These are phyloP conservation scores for Gracilaria vermiculophylla DNA, from an alignment of 23 red algal species.

Conservation along the genomic window DNA sequence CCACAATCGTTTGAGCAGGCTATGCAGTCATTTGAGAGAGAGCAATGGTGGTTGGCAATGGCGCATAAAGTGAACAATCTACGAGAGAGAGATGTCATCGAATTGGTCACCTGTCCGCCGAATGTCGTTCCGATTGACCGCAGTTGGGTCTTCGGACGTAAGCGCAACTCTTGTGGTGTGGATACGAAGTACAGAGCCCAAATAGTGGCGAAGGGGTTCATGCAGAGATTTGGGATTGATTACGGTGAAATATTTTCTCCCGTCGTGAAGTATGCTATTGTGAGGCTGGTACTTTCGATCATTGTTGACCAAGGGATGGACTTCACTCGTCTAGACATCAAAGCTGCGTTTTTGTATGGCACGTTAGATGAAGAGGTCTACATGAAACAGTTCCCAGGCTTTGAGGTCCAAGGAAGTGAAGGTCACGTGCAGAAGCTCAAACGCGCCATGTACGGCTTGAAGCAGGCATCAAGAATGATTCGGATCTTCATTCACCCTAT, in stretches of 20 bases:
- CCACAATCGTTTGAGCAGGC: neutral
- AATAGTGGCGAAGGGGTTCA: conserved; percentile 57
- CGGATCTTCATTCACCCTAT: neutral
- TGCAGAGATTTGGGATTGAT: conserved; percentile 13
- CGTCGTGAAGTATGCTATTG: conserved; percentile 13
- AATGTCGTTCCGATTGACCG: neutral
- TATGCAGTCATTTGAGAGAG: neutral
- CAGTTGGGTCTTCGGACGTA: conserved; percentile 25
- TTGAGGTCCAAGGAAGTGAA: neutral
- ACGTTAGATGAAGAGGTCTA: neutral
- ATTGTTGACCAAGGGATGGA: neutral
- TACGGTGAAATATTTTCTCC: conserved; percentile 43
- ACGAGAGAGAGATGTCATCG: neutral
- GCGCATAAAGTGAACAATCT: neutral
- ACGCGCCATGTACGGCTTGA: conserved; percentile 32
- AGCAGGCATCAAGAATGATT: conserved; percentile 21
- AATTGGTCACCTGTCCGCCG: neutral
- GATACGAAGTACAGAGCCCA: conserved; percentile 24
- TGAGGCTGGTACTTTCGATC: neutral
- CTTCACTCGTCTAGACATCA: conserved; percentile 22
- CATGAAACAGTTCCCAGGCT: conserved; percentile 16
- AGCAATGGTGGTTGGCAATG: neutral
- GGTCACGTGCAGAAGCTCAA: neutral
- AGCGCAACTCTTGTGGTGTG: neutral
- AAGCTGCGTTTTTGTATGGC: conserved; percentile 27